Evolutionary conservation across 257 asterid genomes (phyloP).

Genomic region (Verbascum thapsus): DNA sequence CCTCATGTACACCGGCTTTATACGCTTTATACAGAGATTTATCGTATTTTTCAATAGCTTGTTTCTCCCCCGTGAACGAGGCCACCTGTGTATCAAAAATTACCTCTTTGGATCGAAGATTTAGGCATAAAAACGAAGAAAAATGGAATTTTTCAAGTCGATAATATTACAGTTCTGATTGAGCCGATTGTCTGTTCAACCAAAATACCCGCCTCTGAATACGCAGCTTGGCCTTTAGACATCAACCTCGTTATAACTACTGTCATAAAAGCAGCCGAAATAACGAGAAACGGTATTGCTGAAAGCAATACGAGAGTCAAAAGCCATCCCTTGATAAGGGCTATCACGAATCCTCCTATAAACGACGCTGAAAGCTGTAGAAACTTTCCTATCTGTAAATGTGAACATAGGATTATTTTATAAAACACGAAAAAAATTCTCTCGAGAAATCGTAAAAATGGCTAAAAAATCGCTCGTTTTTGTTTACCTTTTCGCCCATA

Average conservation of each 20-base stretch:
- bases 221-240: slow-evolving; percentile 47
- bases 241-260: slow-evolving; percentile 40
- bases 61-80: slow-evolving; percentile 65
- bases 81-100: slow-evolving; percentile 55
- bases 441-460: too few species aligned
- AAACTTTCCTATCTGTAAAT: slow-evolving; percentile 64
- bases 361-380: slow-evolving; percentile 55
- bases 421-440: too few species aligned
- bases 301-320: slow-evolving; percentile 62
- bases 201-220: slow-evolving; percentile 59
- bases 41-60: slow-evolving; percentile 46
- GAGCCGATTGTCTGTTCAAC: slow-evolving; percentile 63
- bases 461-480: too few species aligned
- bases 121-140: neutral
- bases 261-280: slow-evolving; percentile 50
- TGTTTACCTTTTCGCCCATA: slow-evolving; percentile 69
- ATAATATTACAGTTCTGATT: slow-evolving; percentile 57
- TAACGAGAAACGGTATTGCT: slow-evolving; percentile 54
- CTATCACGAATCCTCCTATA: slow-evolving; percentile 60
- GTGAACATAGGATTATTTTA: neutral
- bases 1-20: slow-evolving; percentile 54
- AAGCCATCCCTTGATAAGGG: slow-evolving; percentile 62
- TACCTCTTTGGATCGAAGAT: too few species aligned
- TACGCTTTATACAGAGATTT: slow-evolving; percentile 49
- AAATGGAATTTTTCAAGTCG: neutral